phyloP scores from a whole-genome alignment of 2,329 filamentous ascomycete genomes.

The Myotisia sp. region DNA sequence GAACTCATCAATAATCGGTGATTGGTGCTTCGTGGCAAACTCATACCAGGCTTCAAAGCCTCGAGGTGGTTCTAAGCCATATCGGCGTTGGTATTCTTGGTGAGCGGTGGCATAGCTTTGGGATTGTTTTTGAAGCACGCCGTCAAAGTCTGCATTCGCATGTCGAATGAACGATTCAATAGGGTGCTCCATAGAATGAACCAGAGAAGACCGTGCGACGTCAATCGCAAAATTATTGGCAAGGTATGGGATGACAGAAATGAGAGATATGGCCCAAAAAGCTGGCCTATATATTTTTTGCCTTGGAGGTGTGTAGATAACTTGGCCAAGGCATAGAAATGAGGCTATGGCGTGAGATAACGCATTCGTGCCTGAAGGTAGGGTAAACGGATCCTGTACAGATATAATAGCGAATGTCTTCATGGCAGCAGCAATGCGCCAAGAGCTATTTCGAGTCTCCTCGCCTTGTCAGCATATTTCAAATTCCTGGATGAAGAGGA shows the following conservation, averaged over 20 bases:
- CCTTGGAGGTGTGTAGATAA: slow-evolving; percentile 6
- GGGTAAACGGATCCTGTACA: slow-evolving; percentile 4
- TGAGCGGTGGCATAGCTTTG: slow-evolving; percentile 5
- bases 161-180: slow-evolving; percentile 4
- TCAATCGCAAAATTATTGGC: slow-evolving; percentile 3
- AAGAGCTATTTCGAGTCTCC: slow-evolving; percentile 3
- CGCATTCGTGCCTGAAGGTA: slow-evolving; percentile 2
- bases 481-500: background rate
- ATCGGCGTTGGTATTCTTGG: slow-evolving; percentile 6
- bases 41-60: slow-evolving; percentile 8
- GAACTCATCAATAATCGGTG: slow-evolving; percentile 8
- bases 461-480: background rate
- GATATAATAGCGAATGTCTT: slow-evolving; percentile 7
- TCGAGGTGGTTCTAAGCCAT: slow-evolving; percentile 5
- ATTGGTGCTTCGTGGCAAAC: slow-evolving; percentile 7
- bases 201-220: background rate
- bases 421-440: slow-evolving; percentile 5
- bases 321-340: slow-evolving; percentile 6
- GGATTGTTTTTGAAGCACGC: slow-evolving; percentile 4
- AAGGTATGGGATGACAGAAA: slow-evolving; percentile 5
- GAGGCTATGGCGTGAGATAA: slow-evolving; percentile 3
- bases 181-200: background rate
- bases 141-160: slow-evolving; percentile 1
- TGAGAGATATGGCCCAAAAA: slow-evolving; percentile 5
- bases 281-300: slow-evolving; percentile 1